phyloP scores from a whole-genome alignment of 176 grass and related monocot species.

The Oryza officinalis region DNA sequence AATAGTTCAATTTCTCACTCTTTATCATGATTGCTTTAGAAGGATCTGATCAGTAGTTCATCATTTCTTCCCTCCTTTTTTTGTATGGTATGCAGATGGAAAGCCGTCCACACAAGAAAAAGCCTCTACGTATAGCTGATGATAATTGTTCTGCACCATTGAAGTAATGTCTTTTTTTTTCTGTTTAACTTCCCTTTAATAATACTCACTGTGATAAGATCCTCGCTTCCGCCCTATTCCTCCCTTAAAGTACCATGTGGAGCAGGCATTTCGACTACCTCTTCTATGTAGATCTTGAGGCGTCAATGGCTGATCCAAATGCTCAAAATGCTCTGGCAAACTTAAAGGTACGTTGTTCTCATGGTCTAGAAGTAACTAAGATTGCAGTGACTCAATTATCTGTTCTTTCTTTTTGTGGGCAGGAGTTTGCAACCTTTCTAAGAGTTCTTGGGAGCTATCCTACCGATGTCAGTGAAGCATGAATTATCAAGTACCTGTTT shows the following conservation, averaged over 20 bases:
- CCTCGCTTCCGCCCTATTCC: neutral
- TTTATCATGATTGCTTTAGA: neutral
- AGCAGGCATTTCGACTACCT: constrained; percentile 85
- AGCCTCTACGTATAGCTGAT: constrained; percentile 68
- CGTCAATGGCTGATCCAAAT: constrained; percentile 85
- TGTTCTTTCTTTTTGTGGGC: neutral
- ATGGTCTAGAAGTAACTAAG: neutral
- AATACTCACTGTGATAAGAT: neutral
- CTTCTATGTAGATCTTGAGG: constrained; percentile 92
- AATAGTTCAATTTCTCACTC: constrained; percentile 10
- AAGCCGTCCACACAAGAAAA: constrained; percentile 77
- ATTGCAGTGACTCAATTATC: neutral
- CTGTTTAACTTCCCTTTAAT: neutral
- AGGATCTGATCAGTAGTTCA: neutral
- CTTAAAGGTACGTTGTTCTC: constrained; percentile 54
- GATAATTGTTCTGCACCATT: constrained; percentile 49
- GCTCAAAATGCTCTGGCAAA: constrained; percentile 75
- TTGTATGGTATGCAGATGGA: constrained; percentile 60
- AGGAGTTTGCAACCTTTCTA: constrained; percentile 79
- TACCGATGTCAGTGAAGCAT: constrained; percentile 62
- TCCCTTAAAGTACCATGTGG: neutral
- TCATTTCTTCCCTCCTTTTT: neutral
- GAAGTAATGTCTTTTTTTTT: constrained; percentile 46
- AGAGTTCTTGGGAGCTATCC: constrained; percentile 80
- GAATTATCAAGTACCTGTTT: constrained; percentile 21